Percentiles rank a stretch among this genome's conserved stretches.
Conservation (phyloP, 495 filamentous ascomycete genomes). For the Penicillium odoratum region DNA sequence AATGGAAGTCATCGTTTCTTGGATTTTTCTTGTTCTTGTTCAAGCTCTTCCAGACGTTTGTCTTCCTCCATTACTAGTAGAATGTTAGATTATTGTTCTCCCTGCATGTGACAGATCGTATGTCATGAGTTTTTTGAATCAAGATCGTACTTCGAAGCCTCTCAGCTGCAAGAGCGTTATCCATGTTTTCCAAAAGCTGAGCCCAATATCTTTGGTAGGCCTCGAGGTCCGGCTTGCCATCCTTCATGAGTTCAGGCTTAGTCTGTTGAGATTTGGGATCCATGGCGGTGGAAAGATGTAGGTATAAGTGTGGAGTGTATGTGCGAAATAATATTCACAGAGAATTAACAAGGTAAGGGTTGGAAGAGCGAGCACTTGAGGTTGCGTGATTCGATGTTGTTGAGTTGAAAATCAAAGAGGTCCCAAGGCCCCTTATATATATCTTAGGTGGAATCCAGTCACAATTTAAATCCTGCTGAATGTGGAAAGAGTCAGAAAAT, state of each 20-base stretch:
- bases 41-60: not conserved
- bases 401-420: not conserved
- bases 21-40: not conserved
- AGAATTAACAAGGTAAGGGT: no score
- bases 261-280: conserved; percentile 18
- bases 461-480: not conserved
- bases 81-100: conserved; percentile 15
- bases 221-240: conserved; percentile 17
- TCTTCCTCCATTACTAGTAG: conserved; percentile 20
- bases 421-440: conserved; percentile 17
- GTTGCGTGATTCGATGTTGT: no score
- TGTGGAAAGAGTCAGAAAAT: not conserved
- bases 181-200: conserved; percentile 27
- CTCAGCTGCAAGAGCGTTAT: not conserved
- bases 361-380: no score
- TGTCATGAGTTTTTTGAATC: not conserved
- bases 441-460: not conserved
- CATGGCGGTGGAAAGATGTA: conserved; percentile 8
- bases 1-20: conserved; percentile 8
- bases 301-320: not conserved
- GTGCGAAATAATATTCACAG: not conserved
- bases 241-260: conserved; percentile 3
- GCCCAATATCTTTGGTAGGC: conserved; percentile 27
- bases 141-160: conserved; percentile 27
- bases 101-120: conserved; percentile 22